Base-by-base conservation (phyloP, 441 rosid species). In the Isatis lusitanica region DNA sequence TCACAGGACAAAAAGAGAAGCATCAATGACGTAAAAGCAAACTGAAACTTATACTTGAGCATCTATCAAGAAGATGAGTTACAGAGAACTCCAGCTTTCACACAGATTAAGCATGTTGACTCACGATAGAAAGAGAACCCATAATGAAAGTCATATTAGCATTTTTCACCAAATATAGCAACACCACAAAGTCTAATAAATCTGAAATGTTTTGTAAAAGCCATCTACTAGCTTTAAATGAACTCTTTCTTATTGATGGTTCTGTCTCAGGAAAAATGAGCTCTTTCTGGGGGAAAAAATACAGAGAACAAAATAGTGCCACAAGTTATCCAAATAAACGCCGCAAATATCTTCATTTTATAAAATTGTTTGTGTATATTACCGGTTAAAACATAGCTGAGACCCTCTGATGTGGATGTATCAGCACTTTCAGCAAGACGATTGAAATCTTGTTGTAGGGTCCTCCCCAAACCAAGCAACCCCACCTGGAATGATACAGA, bases 321-420 rank as follows among this genome's bases (percentile, higher is more conserved):
- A 30, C 39, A 51, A 30, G 38, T 66, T 63, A 53, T 43, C 12
- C 24, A 31, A 26, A 7, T 52, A 26, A 18, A 53, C 63, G 55
- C 53, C 30, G 35, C 10, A 38, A 13, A 35, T 18, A 38, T 2
- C 12, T 38, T 38, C 12, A 36, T 36, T 51, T 51, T 11, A 21
- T 51, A 24, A 21, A 6, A 24, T 50, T 50, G 55, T 21, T 50
- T 50, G 55, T 51, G 21, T 4, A 11, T 51, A 55, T 76, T 85
- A 92, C 99, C 99, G 7, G 97, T 88, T 85, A 94, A 81, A 24
- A 92, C 85, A 68, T 83, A 90, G 80, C 90, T 84, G 67, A 90
- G 73, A 69, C 98, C 99, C 78, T 82, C 84, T 8, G 99, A 70
- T 17, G 91, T 86, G 60, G 99, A 92, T 52, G 99, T 92, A 75